Evolutionary conservation across 2,329 filamentous ascomycete species (phyloP), one percentile per base, ranked within the genome.

Genomic region (Fusarium sp.): DNA sequence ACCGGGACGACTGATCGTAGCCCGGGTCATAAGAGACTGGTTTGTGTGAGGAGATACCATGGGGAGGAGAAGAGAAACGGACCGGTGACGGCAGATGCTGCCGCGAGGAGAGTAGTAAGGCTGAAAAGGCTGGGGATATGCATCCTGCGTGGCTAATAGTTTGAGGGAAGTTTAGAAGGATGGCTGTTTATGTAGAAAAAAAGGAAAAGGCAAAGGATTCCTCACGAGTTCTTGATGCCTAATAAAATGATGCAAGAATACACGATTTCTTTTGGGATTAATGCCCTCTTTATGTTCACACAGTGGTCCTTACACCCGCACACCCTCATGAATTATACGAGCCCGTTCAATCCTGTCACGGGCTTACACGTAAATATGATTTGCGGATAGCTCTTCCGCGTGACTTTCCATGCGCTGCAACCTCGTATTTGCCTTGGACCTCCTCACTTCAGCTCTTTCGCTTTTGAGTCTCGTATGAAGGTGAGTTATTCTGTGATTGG

Each of bases 21-120:
- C 87, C 90, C 11, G 84, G 82, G 82, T 95, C 93, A 82, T 92
- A 96, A 72, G 91, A 92, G 77, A 95, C 92, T 77, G 0, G 6
- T 5, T 6, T 10, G 0, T 11, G 29, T 80, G 78, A 44, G 46
- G 0, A 0, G 3, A 6, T 38, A 8, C 20, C 16, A 33, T 24
- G 14, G 5, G 2, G 27, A 14, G 11, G 5, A 5, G 29, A 9
- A 2, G 17, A 10, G 31, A 5, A 16, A 46, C 66, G 16, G 74
- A 83, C 81, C 80, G 14, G 78, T 77, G 11, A 72, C 68, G 62
- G 83, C 83, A 16, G 81, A 76, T 38, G 78, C 78, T 10, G 81
- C 78, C 38, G 80, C 76, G 66, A 81, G 75, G 69, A 80, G 66
- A 35, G 81, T 71, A 66, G 85, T 77, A 73, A 85, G 72, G 69